Evolutionary conservation across 768 basidiomycete species (phyloP).

Genomic region (Leccinum sublutescens): DNA sequence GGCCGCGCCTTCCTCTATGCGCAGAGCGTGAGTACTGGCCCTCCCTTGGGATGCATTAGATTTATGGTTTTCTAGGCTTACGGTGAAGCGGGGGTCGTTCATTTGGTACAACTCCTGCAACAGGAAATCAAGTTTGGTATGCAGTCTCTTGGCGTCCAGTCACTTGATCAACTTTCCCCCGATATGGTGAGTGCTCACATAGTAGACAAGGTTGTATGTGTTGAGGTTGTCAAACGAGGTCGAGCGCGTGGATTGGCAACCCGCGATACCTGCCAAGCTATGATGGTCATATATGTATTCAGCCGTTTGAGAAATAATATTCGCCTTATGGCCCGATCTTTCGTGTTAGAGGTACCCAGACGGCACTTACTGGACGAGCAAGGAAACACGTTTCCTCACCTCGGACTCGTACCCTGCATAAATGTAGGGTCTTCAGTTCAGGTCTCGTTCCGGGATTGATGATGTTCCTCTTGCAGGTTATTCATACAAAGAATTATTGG

Average conservation of each 20-base stretch:
- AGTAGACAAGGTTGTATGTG: neutral
- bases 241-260: slow-evolving; percentile 69
- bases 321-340: too few relatives aligned
- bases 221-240: slow-evolving; percentile 37
- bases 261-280: slow-evolving; percentile 26
- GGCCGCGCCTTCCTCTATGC: slow-evolving; percentile 87
- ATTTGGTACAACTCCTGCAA: slow-evolving; percentile 63
- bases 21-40: slow-evolving; percentile 56
- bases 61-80: slow-evolving; percentile 54
- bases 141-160: slow-evolving; percentile 69
- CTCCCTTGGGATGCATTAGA: neutral
- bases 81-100: slow-evolving; percentile 69
- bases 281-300: slow-evolving; percentile 8
- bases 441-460: neutral
- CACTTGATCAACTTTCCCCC: slow-evolving; percentile 62
- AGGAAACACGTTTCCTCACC: slow-evolving; percentile 22
- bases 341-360: too few relatives aligned
- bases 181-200: slow-evolving; percentile 58
- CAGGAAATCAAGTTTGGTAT: slow-evolving; percentile 78
- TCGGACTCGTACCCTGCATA: neutral
- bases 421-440: slow-evolving; percentile 16
- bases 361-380: slow-evolving; percentile 21
- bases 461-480: slow-evolving; percentile 17
- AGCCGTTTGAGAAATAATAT: neutral
- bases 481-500: slow-evolving; percentile 26